phyloP scores from a whole-genome alignment of 106 monocot species.

The Platanthera zijinensis region DNA sequence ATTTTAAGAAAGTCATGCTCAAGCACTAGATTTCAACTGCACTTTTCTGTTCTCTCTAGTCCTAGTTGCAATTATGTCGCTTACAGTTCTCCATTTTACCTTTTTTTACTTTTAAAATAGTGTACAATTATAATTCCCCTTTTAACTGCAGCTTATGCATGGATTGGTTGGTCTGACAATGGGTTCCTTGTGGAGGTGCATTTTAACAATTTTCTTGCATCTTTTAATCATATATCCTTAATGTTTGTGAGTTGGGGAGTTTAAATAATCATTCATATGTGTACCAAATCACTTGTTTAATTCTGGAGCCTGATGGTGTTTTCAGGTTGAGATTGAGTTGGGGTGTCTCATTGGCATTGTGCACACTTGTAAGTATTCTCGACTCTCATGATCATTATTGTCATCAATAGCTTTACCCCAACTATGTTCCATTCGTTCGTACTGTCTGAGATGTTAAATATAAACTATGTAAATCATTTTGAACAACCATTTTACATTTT shows the following conservation, averaged over 20 bases:
- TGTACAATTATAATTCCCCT: neutral
- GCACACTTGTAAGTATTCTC: slow-evolving; percentile 52
- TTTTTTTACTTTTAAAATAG: neutral
- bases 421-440: too few species aligned
- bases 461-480: too few species aligned
- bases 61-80: neutral
- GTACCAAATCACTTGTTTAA: neutral
- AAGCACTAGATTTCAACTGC: neutral
- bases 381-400: neutral
- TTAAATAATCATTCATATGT: neutral
- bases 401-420: neutral
- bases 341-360: slow-evolving; percentile 60
- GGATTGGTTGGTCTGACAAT: slow-evolving; percentile 82
- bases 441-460: too few species aligned
- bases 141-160: slow-evolving; percentile 85
- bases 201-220: neutral
- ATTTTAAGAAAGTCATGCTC: neutral
- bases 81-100: neutral
- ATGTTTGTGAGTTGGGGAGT: neutral
- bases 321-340: slow-evolving; percentile 62
- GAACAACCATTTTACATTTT: slow-evolving; percentile 39
- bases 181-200: slow-evolving; percentile 89
- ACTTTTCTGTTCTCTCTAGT: neutral
- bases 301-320: neutral
- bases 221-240: neutral